These are phyloP conservation scores for Chloranthus sessilifolius DNA, from an alignment of 164 flowering plant species.

Conservation along the genomic window DNA sequence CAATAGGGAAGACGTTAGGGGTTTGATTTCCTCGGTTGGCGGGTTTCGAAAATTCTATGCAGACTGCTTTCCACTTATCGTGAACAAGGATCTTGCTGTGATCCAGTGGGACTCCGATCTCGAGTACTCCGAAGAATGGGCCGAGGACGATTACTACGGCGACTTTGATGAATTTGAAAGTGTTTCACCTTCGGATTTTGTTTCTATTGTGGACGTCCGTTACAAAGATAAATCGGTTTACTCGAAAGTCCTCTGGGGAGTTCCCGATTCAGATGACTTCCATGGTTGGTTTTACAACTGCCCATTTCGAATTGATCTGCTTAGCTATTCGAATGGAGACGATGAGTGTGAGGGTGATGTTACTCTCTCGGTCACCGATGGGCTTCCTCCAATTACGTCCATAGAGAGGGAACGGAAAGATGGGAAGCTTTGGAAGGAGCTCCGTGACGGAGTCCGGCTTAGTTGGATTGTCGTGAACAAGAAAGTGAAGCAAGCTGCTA, in stretches of 20 bases:
- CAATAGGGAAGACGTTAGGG: constrained; percentile 70
- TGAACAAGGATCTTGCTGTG: constrained; percentile 68
- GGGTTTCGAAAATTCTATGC: constrained; percentile 89
- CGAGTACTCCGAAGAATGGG: constrained; percentile 77
- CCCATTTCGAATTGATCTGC: constrained; percentile 79
- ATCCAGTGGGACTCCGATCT: constrained; percentile 38
- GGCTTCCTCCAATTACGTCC: constrained; percentile 57
- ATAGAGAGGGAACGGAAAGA: constrained; percentile 86
- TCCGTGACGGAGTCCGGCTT: constrained; percentile 61
- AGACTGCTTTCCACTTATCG: constrained; percentile 85
- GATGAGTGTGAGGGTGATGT: constrained; percentile 43
- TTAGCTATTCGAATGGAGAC: constrained; percentile 40
- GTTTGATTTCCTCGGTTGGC: constrained; percentile 58
- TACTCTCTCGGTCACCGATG: constrained; percentile 68
- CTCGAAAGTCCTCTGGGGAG: constrained; percentile 86
- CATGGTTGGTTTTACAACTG: constrained; percentile 85
- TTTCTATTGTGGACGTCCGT: constrained; percentile 75
- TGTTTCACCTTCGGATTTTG: constrained; percentile 68
- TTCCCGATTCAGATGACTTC: constrained; percentile 65
- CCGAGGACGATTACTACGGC: constrained; percentile 66
- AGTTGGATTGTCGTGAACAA: constrained; percentile 88
- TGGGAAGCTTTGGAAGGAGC: constrained; percentile 89
- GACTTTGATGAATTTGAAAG: constrained; percentile 56
- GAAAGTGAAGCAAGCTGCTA: constrained; percentile 74
- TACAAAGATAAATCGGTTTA: constrained; percentile 65